Percentiles rank a stretch among this genome's conserved stretches.
Evolutionary conservation across 805 yeast genomes (phyloP).

Genomic region (Zygoascus tannicola): DNA sequence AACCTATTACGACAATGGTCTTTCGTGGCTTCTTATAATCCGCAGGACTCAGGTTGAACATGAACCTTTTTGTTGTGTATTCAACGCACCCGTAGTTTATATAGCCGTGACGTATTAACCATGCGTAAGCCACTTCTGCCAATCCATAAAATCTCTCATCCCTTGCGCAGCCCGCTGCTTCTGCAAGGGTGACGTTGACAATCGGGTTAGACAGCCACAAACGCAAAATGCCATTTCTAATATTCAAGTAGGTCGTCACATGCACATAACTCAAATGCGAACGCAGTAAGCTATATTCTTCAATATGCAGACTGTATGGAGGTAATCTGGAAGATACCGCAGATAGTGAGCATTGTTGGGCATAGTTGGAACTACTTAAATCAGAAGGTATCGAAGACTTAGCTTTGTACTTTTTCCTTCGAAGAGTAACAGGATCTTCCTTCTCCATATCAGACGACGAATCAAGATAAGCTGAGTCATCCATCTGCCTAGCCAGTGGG

Average conservation of each 20-base stretch:
- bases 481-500: not conserved
- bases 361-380: slow-evolving; percentile 27
- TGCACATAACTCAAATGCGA: slow-evolving; percentile 28
- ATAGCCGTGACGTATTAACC: slow-evolving; percentile 34
- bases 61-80: slow-evolving; percentile 12
- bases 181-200: slow-evolving; percentile 32
- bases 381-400: slow-evolving; percentile 33
- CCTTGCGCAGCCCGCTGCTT: slow-evolving; percentile 36
- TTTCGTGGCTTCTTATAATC: slow-evolving; percentile 27
- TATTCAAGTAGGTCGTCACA: slow-evolving; percentile 34
- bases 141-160: slow-evolving; percentile 30
- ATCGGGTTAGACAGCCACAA: slow-evolving; percentile 36
- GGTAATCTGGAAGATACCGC: slow-evolving; percentile 33
- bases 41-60: slow-evolving; percentile 17
- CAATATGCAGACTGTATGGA: slow-evolving; percentile 29
- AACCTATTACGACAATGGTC: slow-evolving; percentile 73
- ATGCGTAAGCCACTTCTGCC: slow-evolving; percentile 37
- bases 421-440: slow-evolving; percentile 6
- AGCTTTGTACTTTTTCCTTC: slow-evolving; percentile 26
- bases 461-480: not conserved
- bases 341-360: slow-evolving; percentile 33
- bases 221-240: slow-evolving; percentile 34
- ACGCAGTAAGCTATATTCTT: slow-evolving; percentile 30
- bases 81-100: slow-evolving; percentile 36
- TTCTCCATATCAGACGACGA: slow-evolving; percentile 3